Base-by-base conservation (phyloP, 129 eudicot species). In the Flaveria linearis region DNA sequence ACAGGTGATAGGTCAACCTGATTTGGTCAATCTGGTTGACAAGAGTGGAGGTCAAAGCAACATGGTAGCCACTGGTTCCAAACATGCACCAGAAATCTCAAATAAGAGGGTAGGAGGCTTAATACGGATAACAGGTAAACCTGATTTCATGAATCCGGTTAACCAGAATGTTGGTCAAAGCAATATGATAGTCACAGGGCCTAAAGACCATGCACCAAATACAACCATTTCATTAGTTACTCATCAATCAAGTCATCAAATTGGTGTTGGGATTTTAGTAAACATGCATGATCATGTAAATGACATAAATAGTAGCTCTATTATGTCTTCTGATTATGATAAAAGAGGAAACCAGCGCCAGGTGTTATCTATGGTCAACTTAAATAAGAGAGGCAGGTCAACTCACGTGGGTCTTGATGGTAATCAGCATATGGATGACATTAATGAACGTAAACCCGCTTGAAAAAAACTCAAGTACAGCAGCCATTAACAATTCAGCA, bases 401-500 rank as follows among this genome's bases (percentile, higher is more conserved):
- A 78, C 78, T 61, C 62, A 69, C 12, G 47, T 41, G 52, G 83
- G 79, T 71, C 79, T 16, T 13, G 87, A 88, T 77, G 82, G 84
- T 52, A 76, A 51, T 57, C 87, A 79, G 39, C 85, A 82, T 69
- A 58, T 81, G 69, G 96, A 86, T 23, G 23, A 78, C 23, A 81
- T 80, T 26, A 84, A 75, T 45, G 90, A 84, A 73, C 57, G 85
- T 17, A 91, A 56, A 71, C 78, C 60, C 84, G 82, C 52, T 81
- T 88, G 93, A 87, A 86, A 82, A 87, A 87, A 69, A 75, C 84
- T 60, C 72, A 79, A 23, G 22, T 86, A 74, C 91, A 87, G 75
- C 97, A 85, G 79, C 96, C 84, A 77, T 20, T 86, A 76, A 68
- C 81, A 73, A 89, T 86, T 52, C 88, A 80, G 75, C 88, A 85